Evolutionary conservation across 75 land plant genomes (phyloP).

Genomic region (Picea sitchensis): DNA sequence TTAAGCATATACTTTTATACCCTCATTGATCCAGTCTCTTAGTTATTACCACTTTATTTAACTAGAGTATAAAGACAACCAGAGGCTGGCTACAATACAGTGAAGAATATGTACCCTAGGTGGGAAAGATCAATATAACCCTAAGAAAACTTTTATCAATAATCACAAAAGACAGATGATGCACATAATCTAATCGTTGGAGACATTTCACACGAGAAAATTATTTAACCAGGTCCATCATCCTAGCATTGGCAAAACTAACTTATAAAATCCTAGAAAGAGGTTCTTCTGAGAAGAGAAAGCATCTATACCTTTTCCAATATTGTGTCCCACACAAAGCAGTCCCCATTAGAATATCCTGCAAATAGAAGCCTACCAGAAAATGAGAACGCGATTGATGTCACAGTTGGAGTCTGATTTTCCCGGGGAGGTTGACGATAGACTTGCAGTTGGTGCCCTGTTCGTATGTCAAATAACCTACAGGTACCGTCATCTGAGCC

Average conservation of each 20-base stretch:
- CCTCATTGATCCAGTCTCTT: neutral
- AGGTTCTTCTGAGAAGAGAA: neutral
- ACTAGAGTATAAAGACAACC: no score
- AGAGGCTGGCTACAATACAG: no score
- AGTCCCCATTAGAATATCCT: conserved; percentile 80
- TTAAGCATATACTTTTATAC: neutral
- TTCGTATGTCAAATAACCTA: conserved; percentile 85
- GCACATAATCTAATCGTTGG: neutral
- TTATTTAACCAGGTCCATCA: neutral
- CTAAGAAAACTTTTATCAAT: neutral
- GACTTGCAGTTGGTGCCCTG: conserved; percentile 92
- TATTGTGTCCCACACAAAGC: conserved; percentile 92
- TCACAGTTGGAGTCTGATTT: conserved; percentile 47
- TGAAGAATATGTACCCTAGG: neutral
- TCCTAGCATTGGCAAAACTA: neutral
- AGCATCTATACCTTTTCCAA: conserved; percentile 58
- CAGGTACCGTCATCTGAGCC: conserved; percentile 97
- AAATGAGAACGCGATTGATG: conserved; percentile 89
- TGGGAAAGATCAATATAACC: neutral
- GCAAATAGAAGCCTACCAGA: conserved; percentile 97
- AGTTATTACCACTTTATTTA: no score
- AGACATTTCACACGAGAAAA: neutral
- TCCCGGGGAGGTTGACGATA: conserved; percentile 54
- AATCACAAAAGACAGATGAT: neutral
- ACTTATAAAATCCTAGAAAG: conserved; percentile 8